These are phyloP conservation scores for Suillus alpinus DNA, from an alignment of 768 basidiomycete species.

Conservation along the genomic window DNA sequence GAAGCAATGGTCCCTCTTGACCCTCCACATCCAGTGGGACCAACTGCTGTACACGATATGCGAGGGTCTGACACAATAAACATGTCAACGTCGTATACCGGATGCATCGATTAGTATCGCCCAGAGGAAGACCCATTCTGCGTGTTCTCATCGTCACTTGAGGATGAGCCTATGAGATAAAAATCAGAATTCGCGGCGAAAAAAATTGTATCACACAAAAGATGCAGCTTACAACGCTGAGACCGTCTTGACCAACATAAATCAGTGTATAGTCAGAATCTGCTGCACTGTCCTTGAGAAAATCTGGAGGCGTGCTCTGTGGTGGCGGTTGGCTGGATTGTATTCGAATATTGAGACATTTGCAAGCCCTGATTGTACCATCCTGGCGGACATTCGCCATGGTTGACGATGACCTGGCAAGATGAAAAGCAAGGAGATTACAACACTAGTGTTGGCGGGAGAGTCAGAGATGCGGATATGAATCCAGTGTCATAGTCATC, in stretches of 20 bases:
- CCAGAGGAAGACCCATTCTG: constrained; percentile 41
- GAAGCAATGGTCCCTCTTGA: constrained; percentile 63
- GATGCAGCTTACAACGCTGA: constrained; percentile 53
- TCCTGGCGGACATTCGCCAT: constrained; percentile 24
- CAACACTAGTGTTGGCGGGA: constrained; percentile 25
- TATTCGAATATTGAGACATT: constrained; percentile 71
- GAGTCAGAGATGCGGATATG: constrained; percentile 25
- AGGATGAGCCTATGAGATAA: constrained; percentile 51
- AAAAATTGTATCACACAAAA: neutral
- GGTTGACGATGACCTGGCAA: constrained; percentile 5
- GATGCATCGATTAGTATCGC: constrained; percentile 46
- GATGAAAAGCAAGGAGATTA: constrained; percentile 17
- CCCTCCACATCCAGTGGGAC: constrained; percentile 56
- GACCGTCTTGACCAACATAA: constrained; percentile 66
- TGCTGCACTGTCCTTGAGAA: constrained; percentile 24
- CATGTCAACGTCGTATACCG: constrained; percentile 68
- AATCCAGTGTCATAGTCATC: constrained; percentile 29
- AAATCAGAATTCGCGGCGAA: constrained; percentile 8
- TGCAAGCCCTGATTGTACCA: constrained; percentile 49
- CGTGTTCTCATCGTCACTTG: constrained; percentile 69
- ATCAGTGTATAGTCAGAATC: constrained; percentile 48
- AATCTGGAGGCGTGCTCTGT: constrained; percentile 30
- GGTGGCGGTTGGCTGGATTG: constrained; percentile 26
- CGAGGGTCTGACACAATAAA: constrained; percentile 59
- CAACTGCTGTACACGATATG: constrained; percentile 68